Conservation (phyloP, 2,329 filamentous ascomycete species). For the Ophiostoma quercus region DNA sequence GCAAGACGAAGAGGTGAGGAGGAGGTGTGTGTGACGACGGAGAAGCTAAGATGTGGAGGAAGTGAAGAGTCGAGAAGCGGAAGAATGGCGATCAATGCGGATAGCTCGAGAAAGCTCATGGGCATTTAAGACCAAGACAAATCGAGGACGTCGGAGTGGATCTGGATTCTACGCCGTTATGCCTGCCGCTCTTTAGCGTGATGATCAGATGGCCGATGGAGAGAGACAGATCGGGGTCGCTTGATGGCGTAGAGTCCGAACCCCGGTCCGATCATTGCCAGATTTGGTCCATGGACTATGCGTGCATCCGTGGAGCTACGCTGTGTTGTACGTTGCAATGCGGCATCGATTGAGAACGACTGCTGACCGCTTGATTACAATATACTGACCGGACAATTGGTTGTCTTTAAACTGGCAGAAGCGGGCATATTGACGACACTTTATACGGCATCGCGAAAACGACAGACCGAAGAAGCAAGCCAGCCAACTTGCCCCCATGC, state of each 20-base stretch:
- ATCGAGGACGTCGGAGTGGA: not conserved
- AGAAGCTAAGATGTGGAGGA: not conserved
- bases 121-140: no score
- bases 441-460: not conserved
- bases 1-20: not conserved
- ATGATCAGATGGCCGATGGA: not conserved
- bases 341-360: not conserved
- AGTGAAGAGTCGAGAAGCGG: not conserved
- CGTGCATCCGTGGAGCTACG: not conserved
- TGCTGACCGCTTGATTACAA: not conserved
- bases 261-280: conserved; percentile 1
- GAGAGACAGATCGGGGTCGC: not conserved
- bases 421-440: not conserved
- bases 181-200: not conserved
- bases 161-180: not conserved
- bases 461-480: not conserved
- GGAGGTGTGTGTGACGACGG: not conserved
- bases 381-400: not conserved
- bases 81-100: not conserved
- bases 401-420: not conserved
- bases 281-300: not conserved
- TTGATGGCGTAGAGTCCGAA: not conserved
- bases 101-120: not conserved
- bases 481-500: not conserved
- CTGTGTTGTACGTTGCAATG: not conserved